Evolutionary conservation across 768 basidiomycete genomes (phyloP), one percentile per base, ranked within the genome.

Genomic region (Panaeolus papilionaceus): DNA sequence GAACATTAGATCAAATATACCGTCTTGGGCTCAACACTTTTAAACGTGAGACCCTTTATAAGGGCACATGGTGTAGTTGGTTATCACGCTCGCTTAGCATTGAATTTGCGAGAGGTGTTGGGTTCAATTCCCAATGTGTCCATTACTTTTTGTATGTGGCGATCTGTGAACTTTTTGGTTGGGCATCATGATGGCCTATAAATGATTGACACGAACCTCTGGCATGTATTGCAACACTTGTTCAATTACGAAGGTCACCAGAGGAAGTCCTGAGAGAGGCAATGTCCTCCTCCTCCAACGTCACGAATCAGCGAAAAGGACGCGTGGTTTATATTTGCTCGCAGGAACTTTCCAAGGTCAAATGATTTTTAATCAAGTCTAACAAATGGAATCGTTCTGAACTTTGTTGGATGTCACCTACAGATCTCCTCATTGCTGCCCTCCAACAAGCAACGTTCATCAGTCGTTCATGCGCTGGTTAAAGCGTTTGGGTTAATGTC

Each of bases 391-490:
- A 10, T n/a, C 26, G 10, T 11, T 45, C 40, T 63, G 37, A 28
- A 14, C 38, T 38, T 14, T 64, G 39, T 44, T 38, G 62, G 49
- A 23, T 12, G n/a, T 47, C 6, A 12, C 11, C 18, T 33, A 14
- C 44, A 80, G 80, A 73, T 80, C 18, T 84, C 84, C 6, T 84
- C 83, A 0, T 80, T 87, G 3, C 83, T 95, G 0, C 92, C 92
- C 7, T 92, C 90, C 0, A 93, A 93, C 71, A 83, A 73, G 66
- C 85, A 88, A 47, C 84, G 91, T 38, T 93, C 92, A 0, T 71
- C 85, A 2, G 69, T 92, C 0, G 90, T 92, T 2, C 91, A 93
- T 72, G 85, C 88, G 9, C 79, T 93, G 3, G 81, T 88, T 54
- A 82, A 82, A 65, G 78, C 86, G 0, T 81, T 87, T 49, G 86